phyloP scores from a whole-genome alignment of 108 stramenopile species.

The Pseudonitzschia pungens region DNA sequence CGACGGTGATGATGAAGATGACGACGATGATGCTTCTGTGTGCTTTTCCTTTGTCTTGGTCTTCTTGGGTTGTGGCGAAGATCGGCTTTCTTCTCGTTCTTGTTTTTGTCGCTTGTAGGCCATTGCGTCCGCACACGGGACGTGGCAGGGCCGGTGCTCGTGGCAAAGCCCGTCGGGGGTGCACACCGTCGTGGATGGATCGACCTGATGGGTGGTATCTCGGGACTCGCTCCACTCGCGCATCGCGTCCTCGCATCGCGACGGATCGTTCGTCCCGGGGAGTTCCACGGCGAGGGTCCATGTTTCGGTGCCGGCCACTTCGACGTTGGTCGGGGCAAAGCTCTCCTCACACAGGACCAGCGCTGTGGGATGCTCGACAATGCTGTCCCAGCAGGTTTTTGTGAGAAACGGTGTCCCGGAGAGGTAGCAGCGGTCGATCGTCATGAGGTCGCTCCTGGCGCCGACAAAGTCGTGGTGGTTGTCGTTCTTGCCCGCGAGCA shows the following conservation, averaged over 20 bases:
- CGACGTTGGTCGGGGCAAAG: conserved; percentile 42
- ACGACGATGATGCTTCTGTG: too few relatives aligned
- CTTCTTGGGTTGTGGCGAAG: background rate
- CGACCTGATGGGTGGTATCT: conserved; percentile 8
- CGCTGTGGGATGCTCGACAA: background rate
- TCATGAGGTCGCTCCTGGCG: background rate
- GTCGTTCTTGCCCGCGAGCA: conserved; percentile 18
- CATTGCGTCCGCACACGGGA: conserved; percentile 50
- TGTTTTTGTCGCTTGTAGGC: background rate
- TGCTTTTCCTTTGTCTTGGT: conserved; percentile 22
- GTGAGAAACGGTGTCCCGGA: conserved; percentile 18
- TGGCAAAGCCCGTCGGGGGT: conserved; percentile 59
- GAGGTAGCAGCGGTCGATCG: conserved; percentile 5
- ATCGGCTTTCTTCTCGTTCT: too few relatives aligned
- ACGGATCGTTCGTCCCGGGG: conserved; percentile 48
- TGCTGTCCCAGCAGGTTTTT: conserved; percentile 25
- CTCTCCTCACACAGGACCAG: conserved; percentile 4
- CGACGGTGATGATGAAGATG: too few relatives aligned
- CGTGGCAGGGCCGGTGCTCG: conserved; percentile 62
- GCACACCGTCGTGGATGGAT: conserved; percentile 44
- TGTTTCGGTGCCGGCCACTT: conserved; percentile 56
- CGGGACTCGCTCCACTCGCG: conserved; percentile 25
- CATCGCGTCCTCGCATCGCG: conserved; percentile 46
- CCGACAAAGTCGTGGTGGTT: conserved; percentile 5
- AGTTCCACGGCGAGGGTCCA: conserved; percentile 62